phyloP scores from a whole-genome alignment of 2,329 filamentous ascomycete genomes.

The Shiraia bambusicola region DNA sequence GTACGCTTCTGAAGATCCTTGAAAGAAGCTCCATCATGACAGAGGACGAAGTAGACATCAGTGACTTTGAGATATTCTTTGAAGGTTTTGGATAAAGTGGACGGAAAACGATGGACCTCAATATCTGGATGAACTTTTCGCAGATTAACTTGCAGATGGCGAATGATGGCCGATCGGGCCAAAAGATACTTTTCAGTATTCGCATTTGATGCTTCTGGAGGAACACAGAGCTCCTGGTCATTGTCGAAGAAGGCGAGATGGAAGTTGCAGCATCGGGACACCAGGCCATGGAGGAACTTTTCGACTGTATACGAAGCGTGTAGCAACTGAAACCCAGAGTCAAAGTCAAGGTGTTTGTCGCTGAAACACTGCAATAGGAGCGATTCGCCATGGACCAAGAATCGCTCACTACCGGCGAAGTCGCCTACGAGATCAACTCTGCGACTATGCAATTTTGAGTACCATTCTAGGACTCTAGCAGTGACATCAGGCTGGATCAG shows the following conservation, averaged over 20 bases:
- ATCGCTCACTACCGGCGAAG: slow-evolving; percentile 72
- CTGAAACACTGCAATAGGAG: slow-evolving; percentile 65
- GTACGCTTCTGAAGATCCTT: slow-evolving; percentile 22
- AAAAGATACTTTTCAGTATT: slow-evolving; percentile 59
- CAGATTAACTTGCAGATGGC: slow-evolving; percentile 59
- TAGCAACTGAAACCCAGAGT: slow-evolving; percentile 67
- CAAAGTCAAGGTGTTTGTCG: slow-evolving; percentile 65
- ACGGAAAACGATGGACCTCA: slow-evolving; percentile 52
- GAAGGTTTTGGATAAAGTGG: slow-evolving; percentile 55
- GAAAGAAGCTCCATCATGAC: slow-evolving; percentile 60
- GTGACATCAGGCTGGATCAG: slow-evolving; percentile 16
- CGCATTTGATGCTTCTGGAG: slow-evolving; percentile 41
- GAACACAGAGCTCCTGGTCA: slow-evolving; percentile 59
- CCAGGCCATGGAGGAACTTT: slow-evolving; percentile 61
- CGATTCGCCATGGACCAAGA: slow-evolving; percentile 72
- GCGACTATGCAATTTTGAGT: slow-evolving; percentile 39
- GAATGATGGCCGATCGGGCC: slow-evolving; percentile 63
- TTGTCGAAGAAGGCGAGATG: slow-evolving; percentile 69
- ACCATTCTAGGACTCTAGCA: slow-evolving; percentile 36
- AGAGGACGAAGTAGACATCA: slow-evolving; percentile 67
- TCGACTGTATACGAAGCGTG: slow-evolving; percentile 72
- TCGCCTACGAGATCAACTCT: slow-evolving; percentile 64
- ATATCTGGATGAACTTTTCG: slow-evolving; percentile 43
- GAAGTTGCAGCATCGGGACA: slow-evolving; percentile 67
- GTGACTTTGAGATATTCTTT: slow-evolving; percentile 55